These are phyloP conservation scores for Podaxis sp. DNA, from an alignment of 768 basidiomycete species.

Conservation along the genomic window DNA sequence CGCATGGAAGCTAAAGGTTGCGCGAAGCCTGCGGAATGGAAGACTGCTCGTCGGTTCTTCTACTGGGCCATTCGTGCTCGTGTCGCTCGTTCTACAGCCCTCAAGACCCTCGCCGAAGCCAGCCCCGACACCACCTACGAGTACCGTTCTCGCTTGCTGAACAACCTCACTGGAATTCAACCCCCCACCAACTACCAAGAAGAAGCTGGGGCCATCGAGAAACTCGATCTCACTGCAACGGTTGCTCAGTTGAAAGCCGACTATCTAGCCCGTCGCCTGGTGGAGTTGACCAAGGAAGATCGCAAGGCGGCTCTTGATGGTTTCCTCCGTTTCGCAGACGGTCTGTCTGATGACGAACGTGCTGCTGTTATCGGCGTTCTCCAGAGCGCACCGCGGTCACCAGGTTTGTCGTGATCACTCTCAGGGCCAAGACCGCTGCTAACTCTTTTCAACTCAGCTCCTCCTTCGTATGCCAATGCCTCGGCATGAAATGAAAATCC, in stretches of 20 bases:
- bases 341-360: constrained; percentile 70
- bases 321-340: constrained; percentile 67
- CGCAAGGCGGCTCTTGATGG: constrained; percentile 74
- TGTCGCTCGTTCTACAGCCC: constrained; percentile 61
- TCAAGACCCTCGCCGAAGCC: constrained; percentile 61
- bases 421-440: neutral
- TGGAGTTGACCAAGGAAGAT: constrained; percentile 68
- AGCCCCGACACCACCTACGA: constrained; percentile 67
- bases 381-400: constrained; percentile 51
- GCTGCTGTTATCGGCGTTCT: constrained; percentile 54
- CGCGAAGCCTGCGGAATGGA: constrained; percentile 84
- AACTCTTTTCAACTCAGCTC: constrained; percentile 19
- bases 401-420: constrained; percentile 40
- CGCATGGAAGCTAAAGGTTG: constrained; percentile 99
- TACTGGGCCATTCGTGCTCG: constrained; percentile 93
- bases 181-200: constrained; percentile 49
- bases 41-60: constrained; percentile 83
- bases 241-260: constrained; percentile 65
- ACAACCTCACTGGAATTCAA: constrained; percentile 54
- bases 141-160: constrained; percentile 61
- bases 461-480: constrained; percentile 33
- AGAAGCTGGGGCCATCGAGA: constrained; percentile 64
- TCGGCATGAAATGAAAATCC: constrained; percentile 17
- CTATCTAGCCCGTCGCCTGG: constrained; percentile 59
- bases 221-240: constrained; percentile 60